Evolutionary conservation across 2,329 filamentous ascomycete genomes (phyloP).

Genomic region (Cryphonectria carpinicola): DNA sequence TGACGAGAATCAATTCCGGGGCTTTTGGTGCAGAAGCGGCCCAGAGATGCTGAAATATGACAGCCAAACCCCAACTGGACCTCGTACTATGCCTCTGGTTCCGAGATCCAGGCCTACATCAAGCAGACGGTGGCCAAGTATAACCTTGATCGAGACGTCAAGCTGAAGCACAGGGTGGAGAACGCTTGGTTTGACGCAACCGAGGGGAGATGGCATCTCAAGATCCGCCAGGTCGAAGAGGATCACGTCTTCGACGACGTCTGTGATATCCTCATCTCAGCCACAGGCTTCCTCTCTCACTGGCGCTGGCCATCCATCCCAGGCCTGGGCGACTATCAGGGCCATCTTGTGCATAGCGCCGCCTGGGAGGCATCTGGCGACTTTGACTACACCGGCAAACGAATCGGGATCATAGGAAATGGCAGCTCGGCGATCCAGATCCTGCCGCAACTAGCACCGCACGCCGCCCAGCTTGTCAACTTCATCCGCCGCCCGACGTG

Average conservation of each 20-base stretch:
- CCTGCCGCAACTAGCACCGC: constrained; percentile 34
- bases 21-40: constrained; percentile 39
- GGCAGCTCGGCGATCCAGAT: constrained; percentile 33
- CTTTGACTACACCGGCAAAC: constrained; percentile 17
- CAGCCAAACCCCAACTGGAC: constrained; percentile 61
- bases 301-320: constrained; percentile 64
- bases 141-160: constrained; percentile 60
- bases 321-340: constrained; percentile 14
- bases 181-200: constrained; percentile 58
- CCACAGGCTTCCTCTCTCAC: constrained; percentile 66
- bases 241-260: constrained; percentile 47
- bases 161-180: constrained; percentile 56
- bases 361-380: constrained; percentile 14
- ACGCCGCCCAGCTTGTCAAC: constrained; percentile 38
- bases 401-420: constrained; percentile 18
- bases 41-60: constrained; percentile 24
- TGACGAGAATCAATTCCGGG: constrained; percentile 39
- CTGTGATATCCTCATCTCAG: constrained; percentile 60
- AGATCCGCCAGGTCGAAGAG: constrained; percentile 43
- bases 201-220: constrained; percentile 57
- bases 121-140: constrained; percentile 63
- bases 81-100: constrained; percentile 57
- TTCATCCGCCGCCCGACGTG: too few species aligned
- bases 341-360: constrained; percentile 20
- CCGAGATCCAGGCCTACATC: constrained; percentile 65